Evolutionary conservation across 169 alveolate genomes (phyloP).

Genomic region (Eimeria necatrix): DNA sequence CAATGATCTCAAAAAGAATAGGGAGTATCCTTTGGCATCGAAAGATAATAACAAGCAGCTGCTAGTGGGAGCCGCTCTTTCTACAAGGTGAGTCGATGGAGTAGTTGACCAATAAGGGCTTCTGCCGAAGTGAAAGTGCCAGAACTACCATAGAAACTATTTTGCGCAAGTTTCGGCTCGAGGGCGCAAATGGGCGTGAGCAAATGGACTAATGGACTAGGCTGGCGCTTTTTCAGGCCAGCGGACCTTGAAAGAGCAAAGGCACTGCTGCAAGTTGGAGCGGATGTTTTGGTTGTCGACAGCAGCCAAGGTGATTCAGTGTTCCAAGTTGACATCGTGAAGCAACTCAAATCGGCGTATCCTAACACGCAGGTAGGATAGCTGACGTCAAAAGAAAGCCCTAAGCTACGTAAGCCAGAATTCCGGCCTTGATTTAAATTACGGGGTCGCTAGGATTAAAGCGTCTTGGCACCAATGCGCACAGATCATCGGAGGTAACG

Average conservation of each 20-base stretch:
- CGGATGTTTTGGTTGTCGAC: constrained; percentile 93
- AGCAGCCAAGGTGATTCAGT: constrained; percentile 96
- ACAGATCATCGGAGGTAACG: constrained; percentile 96
- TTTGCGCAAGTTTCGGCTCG: no score
- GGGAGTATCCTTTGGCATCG: constrained; percentile 92
- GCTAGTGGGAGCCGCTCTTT: constrained; percentile 93
- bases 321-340: constrained; percentile 92
- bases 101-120: no score
- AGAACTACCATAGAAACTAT: no score
- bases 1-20: constrained; percentile 92
- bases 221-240: constrained; percentile 66
- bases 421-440: not conserved
- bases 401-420: not conserved
- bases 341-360: constrained; percentile 89
- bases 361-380: constrained; percentile 87
- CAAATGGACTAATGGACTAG: constrained; percentile 5
- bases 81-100: constrained; percentile 76
- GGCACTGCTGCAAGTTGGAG: constrained; percentile 86
- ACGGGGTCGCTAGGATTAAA: not conserved
- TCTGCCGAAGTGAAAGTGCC: no score
- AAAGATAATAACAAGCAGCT: constrained; percentile 93
- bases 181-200: not conserved
- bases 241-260: constrained; percentile 83
- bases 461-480: not conserved
- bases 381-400: not conserved